These are phyloP conservation scores for Ammopiptanthus mongolicus DNA, from an alignment of 306 rosid species.

Conservation along the genomic window DNA sequence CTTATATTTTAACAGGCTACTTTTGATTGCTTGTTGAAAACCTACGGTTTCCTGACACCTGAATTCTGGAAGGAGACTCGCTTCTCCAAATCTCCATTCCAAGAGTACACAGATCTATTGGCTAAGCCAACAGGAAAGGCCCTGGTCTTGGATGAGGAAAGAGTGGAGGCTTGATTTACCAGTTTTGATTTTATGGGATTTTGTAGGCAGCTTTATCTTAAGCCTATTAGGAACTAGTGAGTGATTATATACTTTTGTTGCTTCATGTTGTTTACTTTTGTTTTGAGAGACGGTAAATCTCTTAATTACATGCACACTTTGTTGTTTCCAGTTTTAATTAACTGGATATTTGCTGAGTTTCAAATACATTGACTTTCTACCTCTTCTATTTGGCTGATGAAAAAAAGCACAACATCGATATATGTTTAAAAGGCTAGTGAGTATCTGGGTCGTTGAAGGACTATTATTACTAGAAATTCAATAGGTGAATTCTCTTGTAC, in stretches of 20 bases:
- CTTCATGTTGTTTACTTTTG: too few relatives aligned
- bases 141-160: constrained; percentile 31
- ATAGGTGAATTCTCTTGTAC: too few relatives aligned
- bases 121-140: constrained; percentile 24
- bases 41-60: constrained; percentile 36
- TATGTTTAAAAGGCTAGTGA: too few relatives aligned
- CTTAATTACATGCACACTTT: not conserved
- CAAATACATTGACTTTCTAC: too few relatives aligned
- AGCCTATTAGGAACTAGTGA: not conserved
- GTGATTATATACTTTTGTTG: too few relatives aligned
- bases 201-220: not conserved
- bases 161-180: constrained; percentile 21
- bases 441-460: too few relatives aligned
- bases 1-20: constrained; percentile 21
- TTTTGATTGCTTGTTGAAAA: constrained; percentile 26
- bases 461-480: too few relatives aligned
- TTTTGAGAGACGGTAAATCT: too few relatives aligned
- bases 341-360: not conserved
- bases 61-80: constrained; percentile 41
- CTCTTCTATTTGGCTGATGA: too few relatives aligned
- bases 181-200: not conserved
- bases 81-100: constrained; percentile 36
- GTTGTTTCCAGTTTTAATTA: not conserved
- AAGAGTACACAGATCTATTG: constrained; percentile 29
- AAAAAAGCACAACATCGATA: too few relatives aligned